Conservation (phyloP, 495 filamentous ascomycete species). For the Rhypophila decipiens region DNA sequence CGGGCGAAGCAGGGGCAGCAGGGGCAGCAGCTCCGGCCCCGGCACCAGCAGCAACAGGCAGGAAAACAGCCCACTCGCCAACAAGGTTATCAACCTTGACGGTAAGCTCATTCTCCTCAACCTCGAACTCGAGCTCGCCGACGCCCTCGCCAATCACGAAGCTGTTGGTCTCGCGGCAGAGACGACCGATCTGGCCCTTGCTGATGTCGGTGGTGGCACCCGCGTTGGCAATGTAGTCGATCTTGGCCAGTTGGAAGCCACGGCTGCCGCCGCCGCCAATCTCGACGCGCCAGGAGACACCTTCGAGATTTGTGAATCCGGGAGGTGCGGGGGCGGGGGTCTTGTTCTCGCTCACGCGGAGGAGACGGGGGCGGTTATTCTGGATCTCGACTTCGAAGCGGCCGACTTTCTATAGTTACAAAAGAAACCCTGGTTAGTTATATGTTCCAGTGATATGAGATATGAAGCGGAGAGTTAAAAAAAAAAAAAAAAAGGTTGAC, state of each 20-base stretch:
- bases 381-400: slow-evolving; percentile 34
- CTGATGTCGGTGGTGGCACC: slow-evolving; percentile 25
- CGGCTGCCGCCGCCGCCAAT: slow-evolving; percentile 18
- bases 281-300: slow-evolving; percentile 27
- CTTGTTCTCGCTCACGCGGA: slow-evolving; percentile 31
- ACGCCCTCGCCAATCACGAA: slow-evolving; percentile 29
- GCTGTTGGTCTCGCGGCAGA: slow-evolving; percentile 24
- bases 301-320: slow-evolving; percentile 29
- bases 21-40: slow-evolving; percentile 4
- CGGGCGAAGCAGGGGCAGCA: background rate
- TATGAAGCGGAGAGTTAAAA: background rate
- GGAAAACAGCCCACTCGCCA: slow-evolving; percentile 33
- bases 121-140: slow-evolving; percentile 38
- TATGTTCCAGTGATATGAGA: background rate
- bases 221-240: slow-evolving; percentile 33
- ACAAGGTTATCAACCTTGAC: slow-evolving; percentile 25
- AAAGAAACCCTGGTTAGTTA: slow-evolving; percentile 1
- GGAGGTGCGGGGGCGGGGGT: slow-evolving; percentile 24
- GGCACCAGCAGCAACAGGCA: slow-evolving; percentile 15
- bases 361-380: slow-evolving; percentile 15
- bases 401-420: slow-evolving; percentile 18
- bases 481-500: slow-evolving; percentile 1
- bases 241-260: slow-evolving; percentile 29
- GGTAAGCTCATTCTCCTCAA: slow-evolving; percentile 37
- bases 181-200: slow-evolving; percentile 22